Conservation (phyloP, 257 asterid genomes). For the Solanum medicagineum region DNA sequence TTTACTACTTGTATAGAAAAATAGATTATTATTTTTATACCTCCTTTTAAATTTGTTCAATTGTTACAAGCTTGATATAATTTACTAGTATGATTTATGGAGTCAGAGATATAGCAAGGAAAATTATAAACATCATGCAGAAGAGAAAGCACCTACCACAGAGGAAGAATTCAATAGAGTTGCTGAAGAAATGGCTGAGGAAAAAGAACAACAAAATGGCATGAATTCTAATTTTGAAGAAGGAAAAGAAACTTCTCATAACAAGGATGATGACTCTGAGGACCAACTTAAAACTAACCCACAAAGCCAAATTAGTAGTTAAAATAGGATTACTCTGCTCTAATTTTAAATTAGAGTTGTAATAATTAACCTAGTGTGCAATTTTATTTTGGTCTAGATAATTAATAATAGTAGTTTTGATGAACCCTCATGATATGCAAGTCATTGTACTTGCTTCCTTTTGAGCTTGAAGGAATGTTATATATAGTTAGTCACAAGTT, state of each 20-base stretch:
- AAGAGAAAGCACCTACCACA: constrained; percentile 13
- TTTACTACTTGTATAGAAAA: too few relatives aligned
- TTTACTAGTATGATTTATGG: not conserved
- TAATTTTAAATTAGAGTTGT: not conserved
- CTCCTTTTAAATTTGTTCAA: not conserved
- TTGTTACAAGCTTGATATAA: not conserved
- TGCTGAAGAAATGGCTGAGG: constrained; percentile 8
- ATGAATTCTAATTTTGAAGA: not conserved
- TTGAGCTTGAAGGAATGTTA: too few relatives aligned
- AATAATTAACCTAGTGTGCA: not conserved
- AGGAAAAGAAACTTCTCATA: not conserved
- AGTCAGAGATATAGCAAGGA: not conserved
- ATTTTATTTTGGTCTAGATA: not conserved
- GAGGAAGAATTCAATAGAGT: constrained; percentile 13
- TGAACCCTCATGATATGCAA: not conserved
- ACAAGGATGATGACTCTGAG: not conserved
- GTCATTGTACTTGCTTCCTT: not conserved
- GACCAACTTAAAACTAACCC: not conserved
- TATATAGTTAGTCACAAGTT: too few relatives aligned
- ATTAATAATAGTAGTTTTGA: not conserved
- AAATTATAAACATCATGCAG: not conserved
- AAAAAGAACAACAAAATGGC: not conserved
- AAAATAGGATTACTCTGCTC: not conserved
- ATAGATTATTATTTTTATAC: too few relatives aligned
- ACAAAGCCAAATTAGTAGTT: not conserved